phyloP scores from a whole-genome alignment of 2,329 filamentous ascomycete genomes.

The Ophiocordyceps camponoti-rufipedis region DNA sequence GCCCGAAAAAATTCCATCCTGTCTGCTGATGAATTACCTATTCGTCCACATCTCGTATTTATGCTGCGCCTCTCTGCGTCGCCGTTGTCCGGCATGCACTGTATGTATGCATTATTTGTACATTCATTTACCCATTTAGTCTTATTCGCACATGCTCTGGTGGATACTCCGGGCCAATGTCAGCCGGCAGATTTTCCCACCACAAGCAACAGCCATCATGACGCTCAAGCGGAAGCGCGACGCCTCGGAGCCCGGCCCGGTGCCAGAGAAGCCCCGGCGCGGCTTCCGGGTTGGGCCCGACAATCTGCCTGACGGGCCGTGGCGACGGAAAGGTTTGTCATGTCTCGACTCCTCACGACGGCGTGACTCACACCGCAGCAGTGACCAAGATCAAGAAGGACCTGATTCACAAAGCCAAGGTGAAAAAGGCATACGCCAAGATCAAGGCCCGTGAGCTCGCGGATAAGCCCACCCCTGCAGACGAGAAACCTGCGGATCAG shows the following conservation, averaged over 20 bases:
- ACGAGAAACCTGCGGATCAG: neutral
- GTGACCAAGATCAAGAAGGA: constrained; percentile 79
- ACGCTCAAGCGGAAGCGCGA: constrained; percentile 14
- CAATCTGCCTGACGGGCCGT: constrained; percentile 78
- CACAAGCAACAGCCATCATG: constrained; percentile 7
- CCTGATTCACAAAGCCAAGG: constrained; percentile 79
- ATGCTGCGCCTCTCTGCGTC: neutral
- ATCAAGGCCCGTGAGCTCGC: constrained; percentile 39
- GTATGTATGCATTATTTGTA: too few relatives aligned
- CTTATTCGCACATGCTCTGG: too few relatives aligned
- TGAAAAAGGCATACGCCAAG: constrained; percentile 85
- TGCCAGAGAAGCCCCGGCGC: constrained; percentile 36
- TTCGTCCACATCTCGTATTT: too few relatives aligned
- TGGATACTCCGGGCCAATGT: too few relatives aligned
- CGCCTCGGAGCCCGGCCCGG: constrained; percentile 9
- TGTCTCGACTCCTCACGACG: neutral
- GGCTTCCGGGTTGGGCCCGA: constrained; percentile 78
- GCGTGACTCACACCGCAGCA: constrained; percentile 12
- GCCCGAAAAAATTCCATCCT: neutral
- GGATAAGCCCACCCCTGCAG: constrained; percentile 1
- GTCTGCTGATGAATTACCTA: too few relatives aligned
- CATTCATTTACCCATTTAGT: too few relatives aligned
- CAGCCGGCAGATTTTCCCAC: neutral
- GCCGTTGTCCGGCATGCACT: neutral
- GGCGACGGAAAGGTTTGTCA: constrained; percentile 51